Evolutionary conservation across 257 asterid genomes (phyloP).

Genomic region (Scutellaria barbata): DNA sequence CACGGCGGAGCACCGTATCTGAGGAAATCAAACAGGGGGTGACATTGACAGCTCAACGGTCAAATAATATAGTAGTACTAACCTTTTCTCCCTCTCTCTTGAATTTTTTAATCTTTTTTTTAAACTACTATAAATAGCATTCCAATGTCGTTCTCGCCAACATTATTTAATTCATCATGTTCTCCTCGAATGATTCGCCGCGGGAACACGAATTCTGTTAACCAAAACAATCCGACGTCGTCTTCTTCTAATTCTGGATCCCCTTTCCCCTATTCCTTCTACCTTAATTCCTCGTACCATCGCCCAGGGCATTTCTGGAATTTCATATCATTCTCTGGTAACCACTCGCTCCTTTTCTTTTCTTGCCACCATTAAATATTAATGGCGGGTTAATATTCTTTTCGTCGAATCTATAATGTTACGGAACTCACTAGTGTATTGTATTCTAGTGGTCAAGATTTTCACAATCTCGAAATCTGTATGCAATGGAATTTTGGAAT

Average conservation of each 20-base stretch:
- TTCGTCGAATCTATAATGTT: neutral
- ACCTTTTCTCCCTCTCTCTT: constrained; percentile 1
- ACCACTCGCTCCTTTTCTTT: constrained; percentile 8
- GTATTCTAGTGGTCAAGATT: constrained; percentile 21
- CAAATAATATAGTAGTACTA: neutral
- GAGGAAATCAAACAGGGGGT: constrained; percentile 11
- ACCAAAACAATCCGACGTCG: constrained; percentile 34
- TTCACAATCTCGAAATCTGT: constrained; percentile 27
- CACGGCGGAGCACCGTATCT: neutral
- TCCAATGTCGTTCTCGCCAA: constrained; percentile 50
- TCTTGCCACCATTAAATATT: neutral
- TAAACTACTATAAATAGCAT: constrained; percentile 31
- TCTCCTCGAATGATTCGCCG: constrained; percentile 33
- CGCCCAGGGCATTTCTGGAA: constrained; percentile 36
- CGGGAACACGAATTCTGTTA: constrained; percentile 13
- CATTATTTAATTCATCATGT: constrained; percentile 41
- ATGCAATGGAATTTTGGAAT: constrained; percentile 35
- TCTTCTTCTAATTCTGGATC: constrained; percentile 53
- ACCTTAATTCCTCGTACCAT: constrained; percentile 34
- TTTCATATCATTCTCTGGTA: constrained; percentile 57
- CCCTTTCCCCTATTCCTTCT: constrained; percentile 50
- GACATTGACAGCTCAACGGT: constrained; percentile 26
- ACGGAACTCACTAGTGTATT: constrained; percentile 2
- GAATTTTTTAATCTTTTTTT: neutral
- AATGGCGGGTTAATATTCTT: neutral